Conservation (phyloP, 2,329 filamentous ascomycete genomes). For the Talaromyces sp. region DNA sequence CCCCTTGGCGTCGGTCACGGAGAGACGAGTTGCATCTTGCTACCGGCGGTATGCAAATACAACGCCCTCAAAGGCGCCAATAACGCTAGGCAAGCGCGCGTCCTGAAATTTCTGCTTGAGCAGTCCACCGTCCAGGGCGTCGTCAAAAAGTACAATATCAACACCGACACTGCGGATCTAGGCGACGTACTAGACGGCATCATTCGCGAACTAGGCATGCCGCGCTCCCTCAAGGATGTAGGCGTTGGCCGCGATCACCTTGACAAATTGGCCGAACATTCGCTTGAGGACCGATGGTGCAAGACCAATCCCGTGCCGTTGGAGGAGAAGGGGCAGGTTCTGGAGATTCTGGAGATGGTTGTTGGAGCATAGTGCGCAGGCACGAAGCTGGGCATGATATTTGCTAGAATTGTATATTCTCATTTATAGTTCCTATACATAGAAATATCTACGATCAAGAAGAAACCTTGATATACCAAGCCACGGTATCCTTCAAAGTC, state of each 20-base stretch:
- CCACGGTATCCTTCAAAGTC: conserved; percentile 51
- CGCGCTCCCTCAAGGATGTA: conserved; percentile 54
- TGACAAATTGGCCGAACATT: conserved; percentile 50
- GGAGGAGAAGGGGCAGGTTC: conserved; percentile 48
- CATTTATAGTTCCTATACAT: neutral
- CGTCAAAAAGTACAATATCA: conserved; percentile 32
- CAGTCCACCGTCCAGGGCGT: conserved; percentile 39
- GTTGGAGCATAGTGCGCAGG: conserved; percentile 20
- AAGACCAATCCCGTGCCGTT: conserved; percentile 53
- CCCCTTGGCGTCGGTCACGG: conserved; percentile 60
- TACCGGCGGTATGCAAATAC: conserved; percentile 58
- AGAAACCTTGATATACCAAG: conserved; percentile 23
- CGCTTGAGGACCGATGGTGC: conserved; percentile 53
- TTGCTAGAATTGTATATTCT: neutral
- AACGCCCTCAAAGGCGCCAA: conserved; percentile 50
- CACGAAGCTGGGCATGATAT: neutral
- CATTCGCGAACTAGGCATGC: conserved; percentile 54
- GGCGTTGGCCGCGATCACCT: conserved; percentile 51
- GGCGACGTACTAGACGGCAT: conserved; percentile 55
- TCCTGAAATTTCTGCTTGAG: conserved; percentile 43
- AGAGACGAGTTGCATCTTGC: conserved; percentile 58
- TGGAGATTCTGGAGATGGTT: conserved; percentile 53
- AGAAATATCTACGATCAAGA: neutral
- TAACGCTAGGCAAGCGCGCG: conserved; percentile 42
- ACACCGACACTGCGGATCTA: conserved; percentile 40